Base-by-base conservation (phyloP, 2,329 filamentous ascomycete species). In the Phialophora tarda region DNA sequence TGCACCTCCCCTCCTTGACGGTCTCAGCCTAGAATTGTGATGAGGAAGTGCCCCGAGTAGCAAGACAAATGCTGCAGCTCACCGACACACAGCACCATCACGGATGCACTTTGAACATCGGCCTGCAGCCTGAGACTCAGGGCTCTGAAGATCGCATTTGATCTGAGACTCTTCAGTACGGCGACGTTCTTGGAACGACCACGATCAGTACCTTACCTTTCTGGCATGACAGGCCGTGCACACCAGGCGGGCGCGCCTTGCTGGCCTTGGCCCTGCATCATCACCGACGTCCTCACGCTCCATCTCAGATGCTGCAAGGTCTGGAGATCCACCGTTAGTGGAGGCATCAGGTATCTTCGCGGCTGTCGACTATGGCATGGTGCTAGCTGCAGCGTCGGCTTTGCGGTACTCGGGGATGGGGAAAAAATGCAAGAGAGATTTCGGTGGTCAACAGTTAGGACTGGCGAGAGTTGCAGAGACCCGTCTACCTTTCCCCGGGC, bases 161-260 rank as follows among this genome's bases (percentile, higher is more conserved):
- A 44, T 44, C 38, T 44, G n/a, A 44, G 38, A 44, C 17, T n/a
- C 38, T 21, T 44, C 38, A 44, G 38, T 44, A 44, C 38, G 6
- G 38, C 38, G 38, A 44, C 38, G 38, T n/a, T n/a, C 38, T n/a
- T 21, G 38, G 38, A 21, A 44, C 38, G 38, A 44, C 38, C 38
- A 44, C 38, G 38, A 44, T n/a, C 38, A 44, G 17, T 44, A 44
- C 38, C 38, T 44, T 44, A 44, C 38, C 38, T 44, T 44, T 44
- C 38, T 44, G 38, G 38, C 38, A 44, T 44, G 38, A 44, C 38
- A 44, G 17, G 38, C 38, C 17, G 5, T 44, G 17, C 38, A 44
- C 38, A 44, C 38, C 14, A 44, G 5, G 17, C 38, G 38, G 2
- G 38, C 38, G 17, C 38, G 38, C 17, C 17, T n/a, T n/a, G 17